These are phyloP conservation scores for Rubia balearica DNA, from an alignment of 305 asterid species.

Conservation along the genomic window DNA sequence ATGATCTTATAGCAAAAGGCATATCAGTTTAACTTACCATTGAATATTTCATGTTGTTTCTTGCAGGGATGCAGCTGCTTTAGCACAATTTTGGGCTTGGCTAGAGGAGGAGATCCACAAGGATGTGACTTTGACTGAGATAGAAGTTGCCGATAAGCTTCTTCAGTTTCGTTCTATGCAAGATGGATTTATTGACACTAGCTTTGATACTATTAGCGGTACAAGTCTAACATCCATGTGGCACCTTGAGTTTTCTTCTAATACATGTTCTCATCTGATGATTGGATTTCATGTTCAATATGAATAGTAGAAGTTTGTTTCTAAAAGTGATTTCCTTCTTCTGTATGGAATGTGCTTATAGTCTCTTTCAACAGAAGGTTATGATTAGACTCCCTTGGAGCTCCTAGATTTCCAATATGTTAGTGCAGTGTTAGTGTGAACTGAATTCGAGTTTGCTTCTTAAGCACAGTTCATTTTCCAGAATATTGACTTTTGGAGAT, in stretches of 20 bases:
- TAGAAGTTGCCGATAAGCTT: constrained; percentile 77
- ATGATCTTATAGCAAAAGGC: background rate
- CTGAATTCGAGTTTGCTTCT: background rate
- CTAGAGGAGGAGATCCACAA: constrained; percentile 70
- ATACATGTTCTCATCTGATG: background rate
- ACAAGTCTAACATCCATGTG: constrained; percentile 22
- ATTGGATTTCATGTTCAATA: background rate
- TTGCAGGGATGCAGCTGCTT: constrained; percentile 91
- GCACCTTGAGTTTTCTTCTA: constrained; percentile 10
- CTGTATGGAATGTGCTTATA: constrained; percentile 1
- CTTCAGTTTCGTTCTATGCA: constrained; percentile 86
- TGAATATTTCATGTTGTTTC: constrained; percentile 6
- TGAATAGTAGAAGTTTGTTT: constrained; percentile 8
- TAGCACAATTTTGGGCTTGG: constrained; percentile 95
- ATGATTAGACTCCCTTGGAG: background rate
- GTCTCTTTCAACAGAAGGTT: background rate
- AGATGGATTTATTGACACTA: constrained; percentile 80
- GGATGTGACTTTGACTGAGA: constrained; percentile 60
- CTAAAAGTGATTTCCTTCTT: background rate
- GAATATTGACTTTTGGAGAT: background rate
- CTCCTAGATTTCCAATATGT: background rate
- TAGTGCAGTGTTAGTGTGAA: background rate
- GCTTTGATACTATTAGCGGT: constrained; percentile 99
- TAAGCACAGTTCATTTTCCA: background rate
- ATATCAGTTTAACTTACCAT: background rate